phyloP scores from a whole-genome alignment of 139 green algal species.

The Closterium sp. region DNA sequence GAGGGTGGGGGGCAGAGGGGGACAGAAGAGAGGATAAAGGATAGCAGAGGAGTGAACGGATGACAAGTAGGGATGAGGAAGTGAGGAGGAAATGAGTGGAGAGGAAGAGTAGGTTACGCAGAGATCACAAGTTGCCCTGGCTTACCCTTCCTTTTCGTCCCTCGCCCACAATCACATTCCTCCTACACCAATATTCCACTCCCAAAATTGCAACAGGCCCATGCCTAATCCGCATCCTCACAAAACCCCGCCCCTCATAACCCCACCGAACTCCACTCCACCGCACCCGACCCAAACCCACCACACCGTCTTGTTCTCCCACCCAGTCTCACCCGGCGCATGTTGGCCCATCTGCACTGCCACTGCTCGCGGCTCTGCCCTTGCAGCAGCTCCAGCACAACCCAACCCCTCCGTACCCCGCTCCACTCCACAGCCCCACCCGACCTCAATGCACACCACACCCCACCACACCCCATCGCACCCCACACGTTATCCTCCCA shows the following conservation, averaged over 20 bases:
- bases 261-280: too few relatives aligned
- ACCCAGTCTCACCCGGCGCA: not conserved
- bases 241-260: not conserved
- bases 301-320: not conserved
- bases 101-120: not conserved
- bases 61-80: not conserved
- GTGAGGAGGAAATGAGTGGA: not conserved
- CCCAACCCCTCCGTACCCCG: too few relatives aligned
- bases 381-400: conserved; percentile 9
- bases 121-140: not conserved
- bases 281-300: not conserved
- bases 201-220: too few relatives aligned
- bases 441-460: not conserved
- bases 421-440: not conserved
- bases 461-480: not conserved
- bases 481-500: not conserved
- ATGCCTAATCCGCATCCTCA: too few relatives aligned
- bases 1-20: not conserved
- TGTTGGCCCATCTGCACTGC: not conserved
- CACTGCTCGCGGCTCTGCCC: conserved; percentile 2
- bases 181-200: too few relatives aligned
- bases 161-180: too few relatives aligned
- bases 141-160: too few relatives aligned
- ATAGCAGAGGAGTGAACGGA: too few relatives aligned
- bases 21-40: not conserved